Evolutionary conservation across 768 basidiomycete genomes (phyloP), one percentile per base, ranked within the genome.

Genomic region (Mycena vulgaris): DNA sequence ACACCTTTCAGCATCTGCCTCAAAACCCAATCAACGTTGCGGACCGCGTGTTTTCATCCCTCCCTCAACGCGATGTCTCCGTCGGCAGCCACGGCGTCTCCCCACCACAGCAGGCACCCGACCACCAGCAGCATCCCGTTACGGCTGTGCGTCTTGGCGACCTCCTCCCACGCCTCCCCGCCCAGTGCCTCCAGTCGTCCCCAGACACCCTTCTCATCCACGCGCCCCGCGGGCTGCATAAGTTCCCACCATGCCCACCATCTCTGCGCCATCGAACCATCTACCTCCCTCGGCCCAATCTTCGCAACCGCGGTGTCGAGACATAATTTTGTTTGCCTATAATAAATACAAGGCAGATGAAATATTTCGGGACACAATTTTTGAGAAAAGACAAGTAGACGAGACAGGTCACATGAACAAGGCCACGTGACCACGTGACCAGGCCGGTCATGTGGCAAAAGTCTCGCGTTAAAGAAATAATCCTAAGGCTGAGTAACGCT

Each of bases 201-300:
- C 39, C 31, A 8, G 3, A 8, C 57, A 7, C 6, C 21, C 5
- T 19, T 27, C 2, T 28, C 9, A 2, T 1, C 11, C 10, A 33
- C n/a, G 1, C 27, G 49, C 28, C 7, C 57, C 5, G 9, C 11
- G 1, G 65, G 57, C 57, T 66, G 57, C 19, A 49, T 9, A 1
- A 7, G 2, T 0, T 21, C n/a, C 56, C 56, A 59, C 65, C 56
- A 66, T 1, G 1, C 9, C 65, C 57, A 66, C 65, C 65, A 66
- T 19, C n/a, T 1, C 0, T 6, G 1, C 2, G 48, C 16, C 7
- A 66, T 59, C 6, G 57, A 40, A 1, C 30, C 65, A 13, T 28
- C 49, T 1, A n/a, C 37, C 2, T 30, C 13, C 13, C 47, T 21
- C 7, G 65, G 57, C 21, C 65, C 57, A 14, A 59, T 21, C 16